Conservation (phyloP, 2,329 filamentous ascomycete species). For the Davidsoniella virescens region DNA sequence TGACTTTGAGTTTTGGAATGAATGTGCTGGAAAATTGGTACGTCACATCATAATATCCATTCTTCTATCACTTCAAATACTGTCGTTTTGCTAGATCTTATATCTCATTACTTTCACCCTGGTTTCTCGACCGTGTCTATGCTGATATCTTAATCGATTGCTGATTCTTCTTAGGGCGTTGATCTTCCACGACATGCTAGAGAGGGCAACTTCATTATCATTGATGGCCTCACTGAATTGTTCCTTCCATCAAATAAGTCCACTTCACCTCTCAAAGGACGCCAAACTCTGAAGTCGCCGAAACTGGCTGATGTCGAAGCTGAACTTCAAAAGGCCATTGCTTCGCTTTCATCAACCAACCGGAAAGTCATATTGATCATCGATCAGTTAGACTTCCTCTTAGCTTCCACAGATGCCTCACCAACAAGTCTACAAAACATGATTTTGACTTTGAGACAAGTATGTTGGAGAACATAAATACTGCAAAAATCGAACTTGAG, state of each 20-base stretch:
- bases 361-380: slow-evolving; percentile 41
- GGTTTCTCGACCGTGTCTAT: too few relatives aligned
- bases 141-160: too few relatives aligned
- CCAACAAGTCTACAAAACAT: slow-evolving; percentile 35
- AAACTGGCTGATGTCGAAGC: slow-evolving; percentile 22
- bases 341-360: slow-evolving; percentile 17
- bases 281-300: slow-evolving; percentile 11
- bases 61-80: slow-evolving; percentile 1
- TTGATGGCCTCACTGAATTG: slow-evolving; percentile 55
- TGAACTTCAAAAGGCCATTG: slow-evolving; percentile 25
- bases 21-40: slow-evolving; percentile 52
- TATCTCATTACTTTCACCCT: too few relatives aligned
- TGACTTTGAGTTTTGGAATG: slow-evolving; percentile 62
- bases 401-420: slow-evolving; percentile 38
- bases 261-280: slow-evolving; percentile 10
- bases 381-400: slow-evolving; percentile 48
- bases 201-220: slow-evolving; percentile 48
- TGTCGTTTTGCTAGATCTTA: too few relatives aligned
- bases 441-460: slow-evolving; percentile 45
- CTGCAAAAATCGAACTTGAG: neutral
- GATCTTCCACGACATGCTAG: slow-evolving; percentile 47
- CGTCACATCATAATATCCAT: slow-evolving; percentile 5
- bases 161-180: slow-evolving; percentile 37
- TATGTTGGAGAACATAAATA: slow-evolving; percentile 23
- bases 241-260: slow-evolving; percentile 22